Base-by-base conservation (phyloP, 306 rosid genomes). In the Carpinus viminea region DNA sequence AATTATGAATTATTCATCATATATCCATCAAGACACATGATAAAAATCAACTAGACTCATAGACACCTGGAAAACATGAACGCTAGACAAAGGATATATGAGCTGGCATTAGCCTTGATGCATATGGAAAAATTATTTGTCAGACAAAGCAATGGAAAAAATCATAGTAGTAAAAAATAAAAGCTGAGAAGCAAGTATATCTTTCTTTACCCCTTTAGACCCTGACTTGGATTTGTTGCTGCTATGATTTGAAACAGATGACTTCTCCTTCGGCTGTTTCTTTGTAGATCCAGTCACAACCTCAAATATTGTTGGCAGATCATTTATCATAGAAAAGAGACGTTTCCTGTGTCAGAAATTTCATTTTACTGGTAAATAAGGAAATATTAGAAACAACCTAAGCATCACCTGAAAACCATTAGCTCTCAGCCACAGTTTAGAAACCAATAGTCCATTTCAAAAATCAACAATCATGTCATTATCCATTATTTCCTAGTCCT, bases 281-380 rank as follows among this genome's bases (percentile, higher is more conserved):
- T 84, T 89, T 54, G 80, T 75, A 59, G 65, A 28, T 75, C 88
- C 89, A 2, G 89, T 81, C 79, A 87, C 88, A 62, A 85, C 84
- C 86, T 91, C 96, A 80, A 77, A 87, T 68, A 91, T 76, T 10
- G 96, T 86, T 1, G 96, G 96, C 72, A 86, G 71, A 80, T 91
- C 93, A 83, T 91, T 91, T 76, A 89, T 89, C 90, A 86, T 73
- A 68, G 79, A 70, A 84, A 91, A 91, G 65, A 91, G 87, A 26
- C 88, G 91, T 54, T 83, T 84, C 86, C 93, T 89, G 85, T 74
- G 70, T 45, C 50, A 85, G 57, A 65, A 78, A 66, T 76, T 34
- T 26, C 74, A 68, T 43, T 46, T 18, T 3, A 73, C 62, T 12
- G 59, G 73, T 28, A 43, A 45, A 64, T 5, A 45, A 61, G 41